phyloP scores from a whole-genome alignment of 2,329 filamentous ascomycete genomes.

The Amauroascus niger region DNA sequence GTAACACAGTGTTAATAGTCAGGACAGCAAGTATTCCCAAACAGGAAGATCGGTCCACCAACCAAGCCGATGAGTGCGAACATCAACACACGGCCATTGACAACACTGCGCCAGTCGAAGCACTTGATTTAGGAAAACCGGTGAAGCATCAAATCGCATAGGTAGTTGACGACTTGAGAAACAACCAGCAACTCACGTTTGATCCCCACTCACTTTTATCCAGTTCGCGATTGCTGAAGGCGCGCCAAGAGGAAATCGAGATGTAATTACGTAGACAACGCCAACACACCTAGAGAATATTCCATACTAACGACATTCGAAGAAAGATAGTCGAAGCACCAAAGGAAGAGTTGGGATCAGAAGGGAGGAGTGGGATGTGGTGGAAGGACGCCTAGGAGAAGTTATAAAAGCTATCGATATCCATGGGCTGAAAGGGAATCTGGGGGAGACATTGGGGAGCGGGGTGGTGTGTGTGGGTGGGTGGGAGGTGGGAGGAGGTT shows the following conservation, averaged over 20 bases:
- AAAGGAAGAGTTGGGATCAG: slow-evolving; percentile 11
- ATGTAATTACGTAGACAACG: slow-evolving; percentile 5
- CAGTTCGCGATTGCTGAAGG: background rate
- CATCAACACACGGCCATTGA: slow-evolving; percentile 6
- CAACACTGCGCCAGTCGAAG: background rate
- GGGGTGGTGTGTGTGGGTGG: background rate
- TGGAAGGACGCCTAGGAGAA: background rate
- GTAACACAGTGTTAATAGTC: slow-evolving; percentile 5
- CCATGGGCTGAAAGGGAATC: no score
- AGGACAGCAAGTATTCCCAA: slow-evolving; percentile 1
- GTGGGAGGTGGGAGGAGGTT: background rate
- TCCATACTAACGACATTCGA: background rate
- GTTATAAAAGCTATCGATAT: background rate
- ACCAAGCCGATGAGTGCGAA: background rate
- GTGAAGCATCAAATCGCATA: background rate
- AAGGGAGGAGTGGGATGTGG: slow-evolving; percentile 9
- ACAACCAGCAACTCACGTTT: background rate
- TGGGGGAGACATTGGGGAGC: no score
- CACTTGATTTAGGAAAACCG: background rate
- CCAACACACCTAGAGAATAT: background rate
- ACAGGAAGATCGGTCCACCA: slow-evolving; percentile 6
- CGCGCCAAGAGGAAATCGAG: background rate
- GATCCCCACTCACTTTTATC: background rate
- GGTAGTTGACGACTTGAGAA: background rate
- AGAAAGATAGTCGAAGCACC: slow-evolving; percentile 7